These are phyloP conservation scores for Gleditsia sinensis DNA, from an alignment of 306 rosid genomes.

Conservation along the genomic window DNA sequence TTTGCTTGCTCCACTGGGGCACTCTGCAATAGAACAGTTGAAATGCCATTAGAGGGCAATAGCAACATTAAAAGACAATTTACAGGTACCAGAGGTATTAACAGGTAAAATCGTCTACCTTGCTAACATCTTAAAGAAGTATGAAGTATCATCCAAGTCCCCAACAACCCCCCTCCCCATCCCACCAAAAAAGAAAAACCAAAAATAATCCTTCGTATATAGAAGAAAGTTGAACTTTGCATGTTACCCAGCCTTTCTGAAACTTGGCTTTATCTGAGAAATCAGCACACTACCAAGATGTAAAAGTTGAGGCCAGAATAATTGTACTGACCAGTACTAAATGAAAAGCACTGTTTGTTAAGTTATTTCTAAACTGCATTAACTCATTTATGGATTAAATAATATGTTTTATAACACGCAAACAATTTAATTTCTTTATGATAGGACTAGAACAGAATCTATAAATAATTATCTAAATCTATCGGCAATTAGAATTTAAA, in stretches of 20 bases:
- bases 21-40: constrained; percentile 39
- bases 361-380: background rate
- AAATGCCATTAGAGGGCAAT: constrained; percentile 31
- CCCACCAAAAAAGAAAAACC: background rate
- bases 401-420: too few relatives aligned
- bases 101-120: background rate
- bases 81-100: background rate
- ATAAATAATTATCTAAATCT: too few relatives aligned
- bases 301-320: background rate
- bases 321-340: background rate
- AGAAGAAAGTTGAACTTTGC: background rate
- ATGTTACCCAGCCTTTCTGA: background rate
- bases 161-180: background rate
- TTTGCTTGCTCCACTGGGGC: constrained; percentile 40
- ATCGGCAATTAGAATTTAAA: too few relatives aligned
- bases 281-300: background rate
- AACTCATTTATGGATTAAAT: background rate
- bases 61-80: background rate
- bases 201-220: background rate
- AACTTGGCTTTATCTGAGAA: background rate
- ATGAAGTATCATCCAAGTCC: background rate
- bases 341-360: background rate
- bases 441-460: too few relatives aligned
- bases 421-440: too few relatives aligned
- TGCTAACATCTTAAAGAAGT: background rate